Evolutionary conservation across 257 asterid species (phyloP), one percentile per base, ranked within the genome.

Genomic region (Plantago ovata): DNA sequence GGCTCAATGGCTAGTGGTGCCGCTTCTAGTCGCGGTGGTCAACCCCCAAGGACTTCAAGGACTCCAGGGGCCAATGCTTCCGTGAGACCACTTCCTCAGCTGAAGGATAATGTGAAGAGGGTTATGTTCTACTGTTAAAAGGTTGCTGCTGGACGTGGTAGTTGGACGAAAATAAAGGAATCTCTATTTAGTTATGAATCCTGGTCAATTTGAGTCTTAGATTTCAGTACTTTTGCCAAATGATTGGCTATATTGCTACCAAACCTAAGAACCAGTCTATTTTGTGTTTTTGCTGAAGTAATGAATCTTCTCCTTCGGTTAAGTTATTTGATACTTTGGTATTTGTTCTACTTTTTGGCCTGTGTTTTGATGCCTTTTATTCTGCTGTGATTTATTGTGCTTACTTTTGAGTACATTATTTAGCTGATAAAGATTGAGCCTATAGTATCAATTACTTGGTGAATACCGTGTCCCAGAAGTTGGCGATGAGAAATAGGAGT

Each of bases 81-180:
- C 38, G 98, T 92, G 60, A 82, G 85, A 67, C 96, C 98, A 1
- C 88, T 92, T 13, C 98, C 98, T 13, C 92, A 87, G 64, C 91
- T 92, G 8, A 83, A 83, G 65, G 98, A 92, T 43, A 92, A 82
- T 10, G 98, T 92, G 42, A 92, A 92, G 72, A 79, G 84, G 70
- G 96, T 83, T 0, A 92, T 92, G 98, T 92, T 92, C 48, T 91
- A 91, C 60, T 91, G 98, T 58, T 91, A 72, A 73, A 20, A 10
- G 21, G 21, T 24, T 58, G 40, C 32, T 9, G 33, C 33, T 20
- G 15, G 12, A 48, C 19, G 54, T 28, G 23, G 3, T 48, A 28
- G 18, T 6, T 21, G 4, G 32, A 7, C 21, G 14, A 47, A 19
- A 45, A 16, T 16, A 21, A 19, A 5, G 14, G 14, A 43, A 15